These are phyloP conservation scores for Mycena vitilis DNA, from an alignment of 768 basidiomycete genomes.

Conservation along the genomic window DNA sequence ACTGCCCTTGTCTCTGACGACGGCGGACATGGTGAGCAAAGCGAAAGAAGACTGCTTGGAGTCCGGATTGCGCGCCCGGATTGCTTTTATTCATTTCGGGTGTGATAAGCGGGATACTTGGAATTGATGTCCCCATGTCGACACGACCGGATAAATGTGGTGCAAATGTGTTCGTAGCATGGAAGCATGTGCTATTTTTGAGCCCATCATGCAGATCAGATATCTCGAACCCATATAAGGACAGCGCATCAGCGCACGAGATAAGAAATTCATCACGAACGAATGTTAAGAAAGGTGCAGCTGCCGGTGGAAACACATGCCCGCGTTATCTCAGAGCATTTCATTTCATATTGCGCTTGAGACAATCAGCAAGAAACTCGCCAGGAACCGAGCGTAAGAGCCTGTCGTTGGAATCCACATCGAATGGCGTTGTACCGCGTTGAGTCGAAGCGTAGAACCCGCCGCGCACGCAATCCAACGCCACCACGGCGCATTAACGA, in stretches of 20 bases:
- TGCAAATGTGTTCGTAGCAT: background rate
- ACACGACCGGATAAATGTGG: slow-evolving; percentile 4
- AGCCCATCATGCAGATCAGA: background rate
- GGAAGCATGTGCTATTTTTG: background rate
- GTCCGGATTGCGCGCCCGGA: too few relatives aligned
- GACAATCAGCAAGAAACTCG: too few relatives aligned
- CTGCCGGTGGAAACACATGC: too few relatives aligned
- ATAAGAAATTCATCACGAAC: background rate
- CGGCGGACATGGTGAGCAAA: slow-evolving; percentile 29
- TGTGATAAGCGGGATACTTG: background rate
- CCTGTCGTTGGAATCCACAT: too few relatives aligned
- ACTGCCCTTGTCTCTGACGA: slow-evolving; percentile 22
- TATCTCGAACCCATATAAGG: background rate
- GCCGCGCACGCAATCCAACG: background rate
- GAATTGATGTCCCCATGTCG: slow-evolving; percentile 14
- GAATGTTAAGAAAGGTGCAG: background rate
- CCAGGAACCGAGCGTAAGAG: too few relatives aligned
- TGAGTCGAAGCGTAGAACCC: too few relatives aligned
- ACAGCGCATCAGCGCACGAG: background rate
- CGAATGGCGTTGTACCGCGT: too few relatives aligned
- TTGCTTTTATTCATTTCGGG: slow-evolving; percentile 10
- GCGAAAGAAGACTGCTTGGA: background rate
- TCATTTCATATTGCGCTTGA: too few relatives aligned
- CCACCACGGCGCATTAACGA: background rate
- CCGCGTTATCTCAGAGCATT: too few relatives aligned